A percentile compares a stretch with the other conserved stretches of the same genome.
phyloP scores from a whole-genome alignment of 257 asterid genomes.

The Gynochthodes officinalis region DNA sequence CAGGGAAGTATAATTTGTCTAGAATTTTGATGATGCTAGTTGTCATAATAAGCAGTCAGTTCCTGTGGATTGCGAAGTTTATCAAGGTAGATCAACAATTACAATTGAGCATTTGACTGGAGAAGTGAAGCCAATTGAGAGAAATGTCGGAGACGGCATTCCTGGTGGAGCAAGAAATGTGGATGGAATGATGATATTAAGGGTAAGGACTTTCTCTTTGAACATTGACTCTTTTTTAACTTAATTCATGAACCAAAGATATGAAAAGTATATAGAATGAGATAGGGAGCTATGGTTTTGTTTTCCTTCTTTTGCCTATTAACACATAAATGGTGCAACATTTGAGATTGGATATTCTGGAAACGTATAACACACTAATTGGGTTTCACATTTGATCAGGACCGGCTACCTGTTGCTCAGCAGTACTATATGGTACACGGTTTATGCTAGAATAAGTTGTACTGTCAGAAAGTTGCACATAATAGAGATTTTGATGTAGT shows the following conservation, averaged over 20 bases:
- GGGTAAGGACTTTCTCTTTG: conserved; percentile 44
- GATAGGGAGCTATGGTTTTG: background rate
- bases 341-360: background rate
- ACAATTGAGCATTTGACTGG: conserved; percentile 97
- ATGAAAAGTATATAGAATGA: too few species aligned
- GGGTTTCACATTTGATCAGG: background rate
- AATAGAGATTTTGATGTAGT: background rate
- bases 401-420: background rate
- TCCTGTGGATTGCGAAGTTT: conserved; percentile 95
- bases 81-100: conserved; percentile 88
- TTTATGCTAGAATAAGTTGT: background rate
- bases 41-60: conserved; percentile 65
- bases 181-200: conserved; percentile 96
- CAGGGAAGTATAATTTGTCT: conserved; percentile 17
- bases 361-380: background rate
- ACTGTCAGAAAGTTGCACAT: background rate
- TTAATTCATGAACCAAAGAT: background rate
- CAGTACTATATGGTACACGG: background rate
- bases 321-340: background rate
- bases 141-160: conserved; percentile 78
- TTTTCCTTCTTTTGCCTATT: background rate
- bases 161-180: conserved; percentile 98
- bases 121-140: conserved; percentile 84
- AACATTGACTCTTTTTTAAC: background rate
- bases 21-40: conserved; percentile 23